These are phyloP conservation scores for Excoecaria cochinchinensis DNA, from an alignment of 345 rosid species.

Conservation along the genomic window DNA sequence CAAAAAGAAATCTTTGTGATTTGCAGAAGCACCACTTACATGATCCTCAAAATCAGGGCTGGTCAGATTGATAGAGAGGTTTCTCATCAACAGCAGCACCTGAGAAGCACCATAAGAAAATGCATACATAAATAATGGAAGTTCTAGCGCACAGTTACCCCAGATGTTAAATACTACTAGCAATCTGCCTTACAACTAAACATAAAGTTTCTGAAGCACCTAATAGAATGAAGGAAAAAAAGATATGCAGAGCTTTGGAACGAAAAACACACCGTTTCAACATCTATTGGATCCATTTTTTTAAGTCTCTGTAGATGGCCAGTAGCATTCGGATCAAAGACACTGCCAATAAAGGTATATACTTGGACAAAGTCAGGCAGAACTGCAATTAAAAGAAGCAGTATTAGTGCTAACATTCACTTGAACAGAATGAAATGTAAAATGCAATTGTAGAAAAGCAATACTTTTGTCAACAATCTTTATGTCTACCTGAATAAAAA, in stretches of 20 bases:
- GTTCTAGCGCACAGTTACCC: neutral
- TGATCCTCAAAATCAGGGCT: constrained; percentile 92
- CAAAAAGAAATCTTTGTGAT: constrained; percentile 4
- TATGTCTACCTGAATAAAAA: neutral
- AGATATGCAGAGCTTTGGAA: neutral
- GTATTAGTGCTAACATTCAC: neutral
- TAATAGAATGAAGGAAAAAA: constrained; percentile 2
- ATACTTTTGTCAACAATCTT: neutral
- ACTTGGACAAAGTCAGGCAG: constrained; percentile 86
- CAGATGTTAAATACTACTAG: neutral
- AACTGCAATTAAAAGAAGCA: constrained; percentile 45
- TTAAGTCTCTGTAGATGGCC: constrained; percentile 80
- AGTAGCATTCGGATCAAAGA: constrained; percentile 64
- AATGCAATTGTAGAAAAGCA: neutral
- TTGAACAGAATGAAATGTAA: neutral
- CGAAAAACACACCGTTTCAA: constrained; percentile 66
- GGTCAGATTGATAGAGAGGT: constrained; percentile 78
- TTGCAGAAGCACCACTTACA: constrained; percentile 47
- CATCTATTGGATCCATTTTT: constrained; percentile 86
- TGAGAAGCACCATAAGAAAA: constrained; percentile 31
- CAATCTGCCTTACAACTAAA: neutral
- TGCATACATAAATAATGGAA: constrained; percentile 4
- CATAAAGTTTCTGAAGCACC: neutral
- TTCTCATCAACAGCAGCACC: constrained; percentile 90
- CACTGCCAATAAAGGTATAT: constrained; percentile 82